phyloP scores from a whole-genome alignment of 2,329 filamentous ascomycete species.

The Neonectria punicea region DNA sequence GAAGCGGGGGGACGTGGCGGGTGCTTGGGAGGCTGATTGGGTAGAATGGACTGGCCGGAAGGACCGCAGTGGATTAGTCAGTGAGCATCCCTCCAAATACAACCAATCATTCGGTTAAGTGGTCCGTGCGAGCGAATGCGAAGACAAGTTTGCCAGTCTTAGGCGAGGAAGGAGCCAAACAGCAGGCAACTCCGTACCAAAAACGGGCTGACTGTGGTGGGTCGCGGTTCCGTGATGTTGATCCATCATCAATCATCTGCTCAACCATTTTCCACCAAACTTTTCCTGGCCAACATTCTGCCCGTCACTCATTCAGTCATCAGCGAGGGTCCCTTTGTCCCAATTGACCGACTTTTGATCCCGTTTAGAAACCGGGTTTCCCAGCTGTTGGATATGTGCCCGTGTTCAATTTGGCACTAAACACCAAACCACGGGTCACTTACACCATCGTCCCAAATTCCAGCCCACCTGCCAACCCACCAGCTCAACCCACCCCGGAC shows the following conservation, averaged over 20 bases:
- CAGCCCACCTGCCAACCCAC: neutral
- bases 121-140: constrained; percentile 31
- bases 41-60: neutral
- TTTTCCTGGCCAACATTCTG: neutral
- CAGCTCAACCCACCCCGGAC: neutral
- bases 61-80: constrained; percentile 9
- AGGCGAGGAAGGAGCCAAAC: neutral
- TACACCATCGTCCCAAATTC: neutral
- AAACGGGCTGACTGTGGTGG: neutral
- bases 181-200: neutral
- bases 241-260: neutral
- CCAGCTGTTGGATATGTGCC: too few species aligned
- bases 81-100: neutral
- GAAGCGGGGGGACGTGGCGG: neutral
- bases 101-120: neutral
- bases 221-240: neutral
- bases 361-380: neutral
- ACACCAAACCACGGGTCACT: neutral
- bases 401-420: neutral
- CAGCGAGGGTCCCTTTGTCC: neutral
- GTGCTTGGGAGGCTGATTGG: neutral
- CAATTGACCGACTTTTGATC: neutral
- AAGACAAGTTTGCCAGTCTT: neutral
- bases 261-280: neutral
- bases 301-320: neutral